Evolutionary conservation across 345 rosid genomes (phyloP), one percentile per base, ranked within the genome.

Genomic region (Brassica carinata): DNA sequence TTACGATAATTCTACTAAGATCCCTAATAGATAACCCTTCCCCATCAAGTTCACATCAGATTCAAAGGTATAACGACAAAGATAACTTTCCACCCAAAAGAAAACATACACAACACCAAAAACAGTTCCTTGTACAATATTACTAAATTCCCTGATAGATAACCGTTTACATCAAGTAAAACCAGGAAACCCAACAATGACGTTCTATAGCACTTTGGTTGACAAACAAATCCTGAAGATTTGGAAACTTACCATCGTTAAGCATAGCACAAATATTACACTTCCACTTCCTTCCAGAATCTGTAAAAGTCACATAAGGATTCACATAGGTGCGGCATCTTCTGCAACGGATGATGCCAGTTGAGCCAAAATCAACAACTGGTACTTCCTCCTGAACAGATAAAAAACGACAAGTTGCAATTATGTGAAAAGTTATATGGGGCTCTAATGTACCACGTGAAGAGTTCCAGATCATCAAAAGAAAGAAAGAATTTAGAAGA

Each of bases 251-350:
- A 96, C 99, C 99, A 43, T 96, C 99, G 85, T 96, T 96, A 34
- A 87, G 97, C 77, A 94, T 83, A 55, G 93, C 65, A 83, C 98
- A 96, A 67, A 96, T 89, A 87, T 96, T 96, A 88, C 99, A 96
- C 23, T 97, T 91, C 99, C 99, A 96, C 87, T 96, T 96, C 77
- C 98, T 89, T 86, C 99, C 99, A 74, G 94, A 87, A 87, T 96
- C 99, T 0, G 96, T 83, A 86, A 96, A 96, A 2, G 89, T 85
- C 79, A 96, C 92, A 82, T 84, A 89, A 19, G 99, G 99, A 87
- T 96, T 96, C 77, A 96, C 89, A 84, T 94, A 96, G 68, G 99
- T 94, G 48, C 99, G 97, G 78, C 98, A 94, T 86, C 97, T 90
- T 85, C 98, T 90, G 86, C 99, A 96, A 67, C 99, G 98, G 77